phyloP scores from a whole-genome alignment of 257 asterid species.

The Voacanga thouarsii region DNA sequence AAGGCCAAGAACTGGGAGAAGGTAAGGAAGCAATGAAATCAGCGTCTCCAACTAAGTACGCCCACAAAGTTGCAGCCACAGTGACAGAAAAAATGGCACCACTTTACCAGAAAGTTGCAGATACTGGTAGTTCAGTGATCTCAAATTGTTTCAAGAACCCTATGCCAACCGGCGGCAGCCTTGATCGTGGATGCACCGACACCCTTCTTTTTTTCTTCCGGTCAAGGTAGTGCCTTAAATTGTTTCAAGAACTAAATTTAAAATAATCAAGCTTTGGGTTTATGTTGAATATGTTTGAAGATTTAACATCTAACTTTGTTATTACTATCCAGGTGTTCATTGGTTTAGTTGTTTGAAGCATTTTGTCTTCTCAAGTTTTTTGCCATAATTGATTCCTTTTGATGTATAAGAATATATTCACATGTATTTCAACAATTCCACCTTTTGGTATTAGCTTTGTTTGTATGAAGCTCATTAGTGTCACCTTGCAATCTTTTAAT shows the following conservation, averaged over 20 bases:
- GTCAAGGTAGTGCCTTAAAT: too few relatives aligned
- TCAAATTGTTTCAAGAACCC: slow-evolving; percentile 18
- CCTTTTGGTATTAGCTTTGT: too few relatives aligned
- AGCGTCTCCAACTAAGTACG: slow-evolving; percentile 31
- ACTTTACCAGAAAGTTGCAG: slow-evolving; percentile 34
- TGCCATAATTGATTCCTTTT: neutral
- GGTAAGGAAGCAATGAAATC: slow-evolving; percentile 13
- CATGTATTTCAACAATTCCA: neutral
- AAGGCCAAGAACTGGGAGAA: neutral
- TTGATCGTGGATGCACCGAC: too few relatives aligned
- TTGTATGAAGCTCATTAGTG: neutral
- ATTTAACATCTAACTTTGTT: neutral
- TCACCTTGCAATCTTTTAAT: slow-evolving; percentile 21
- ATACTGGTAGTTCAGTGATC: slow-evolving; percentile 30
- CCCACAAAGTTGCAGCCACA: slow-evolving; percentile 23
- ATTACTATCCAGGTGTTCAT: neutral
- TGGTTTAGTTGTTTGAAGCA: neutral
- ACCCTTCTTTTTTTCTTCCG: too few relatives aligned
- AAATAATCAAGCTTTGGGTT: too few relatives aligned
- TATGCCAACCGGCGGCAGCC: neutral
- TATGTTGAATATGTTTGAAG: too few relatives aligned
- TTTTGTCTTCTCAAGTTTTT: neutral
- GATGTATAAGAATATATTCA: neutral
- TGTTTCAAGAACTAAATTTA: too few relatives aligned
- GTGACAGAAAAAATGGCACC: slow-evolving; percentile 35